Evolutionary conservation across 164 flowering plant species (phyloP).

Genomic region (Nelumbo lutea): DNA sequence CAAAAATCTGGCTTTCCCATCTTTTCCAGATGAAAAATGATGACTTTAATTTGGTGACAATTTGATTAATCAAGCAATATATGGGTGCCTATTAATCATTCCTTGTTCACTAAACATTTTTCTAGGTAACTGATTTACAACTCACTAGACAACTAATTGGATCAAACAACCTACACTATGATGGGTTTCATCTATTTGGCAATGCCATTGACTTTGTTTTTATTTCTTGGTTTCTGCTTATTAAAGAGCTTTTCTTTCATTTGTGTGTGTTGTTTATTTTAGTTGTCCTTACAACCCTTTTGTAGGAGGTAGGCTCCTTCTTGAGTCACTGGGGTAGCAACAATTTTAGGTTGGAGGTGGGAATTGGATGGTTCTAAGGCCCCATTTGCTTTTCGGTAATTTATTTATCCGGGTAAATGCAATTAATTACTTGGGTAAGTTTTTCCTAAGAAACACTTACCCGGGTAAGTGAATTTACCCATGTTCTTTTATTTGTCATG

Average conservation of each 20-base stretch:
- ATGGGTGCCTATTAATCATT: neutral
- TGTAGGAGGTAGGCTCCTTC: constrained; percentile 75
- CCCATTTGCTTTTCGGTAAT: no score
- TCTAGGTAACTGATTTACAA: neutral
- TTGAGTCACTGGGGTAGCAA: constrained; percentile 17
- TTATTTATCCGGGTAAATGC: no score
- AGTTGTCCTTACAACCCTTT: neutral
- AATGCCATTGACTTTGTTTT: neutral
- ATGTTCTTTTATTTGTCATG: no score
- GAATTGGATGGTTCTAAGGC: no score
- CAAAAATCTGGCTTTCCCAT: no score
- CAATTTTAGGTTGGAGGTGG: no score
- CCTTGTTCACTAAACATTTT: neutral
- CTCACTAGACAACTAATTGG: neutral
- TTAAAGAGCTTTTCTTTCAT: neutral
- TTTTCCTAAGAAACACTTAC: no score
- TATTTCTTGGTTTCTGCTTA: neutral
- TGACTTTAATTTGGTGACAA: neutral
- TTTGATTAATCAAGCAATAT: neutral
- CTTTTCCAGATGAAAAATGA: no score
- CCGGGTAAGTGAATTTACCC: no score
- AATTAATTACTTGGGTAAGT: no score
- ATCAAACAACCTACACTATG: neutral
- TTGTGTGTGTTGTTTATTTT: neutral
- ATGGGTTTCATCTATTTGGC: no score